These are phyloP conservation scores for Acanthochlamys bracteata DNA, from an alignment of 106 monocot genomes.

Conservation along the genomic window DNA sequence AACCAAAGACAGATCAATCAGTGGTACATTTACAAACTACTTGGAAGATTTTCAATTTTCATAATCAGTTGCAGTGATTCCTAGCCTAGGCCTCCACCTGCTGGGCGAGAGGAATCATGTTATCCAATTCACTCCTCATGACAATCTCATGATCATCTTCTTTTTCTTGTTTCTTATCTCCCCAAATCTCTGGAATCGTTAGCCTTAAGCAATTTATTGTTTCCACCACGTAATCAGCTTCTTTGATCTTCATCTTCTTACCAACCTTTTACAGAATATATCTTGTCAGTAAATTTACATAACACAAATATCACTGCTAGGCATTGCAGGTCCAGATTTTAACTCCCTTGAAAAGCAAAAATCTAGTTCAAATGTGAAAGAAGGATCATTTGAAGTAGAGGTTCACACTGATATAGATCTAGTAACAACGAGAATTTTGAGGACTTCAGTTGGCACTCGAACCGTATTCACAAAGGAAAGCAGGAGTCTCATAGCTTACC, in stretches of 20 bases:
- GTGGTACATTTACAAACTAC: no score
- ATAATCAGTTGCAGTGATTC: no score
- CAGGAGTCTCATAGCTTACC: slow-evolving; percentile 23
- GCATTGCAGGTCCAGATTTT: no score
- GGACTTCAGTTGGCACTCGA: no score
- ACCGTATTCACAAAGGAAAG: background rate
- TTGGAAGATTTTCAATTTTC: no score
- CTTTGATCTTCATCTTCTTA: slow-evolving; percentile 38
- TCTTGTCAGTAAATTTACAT: background rate
- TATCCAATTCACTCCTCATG: slow-evolving; percentile 27
- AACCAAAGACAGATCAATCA: no score
- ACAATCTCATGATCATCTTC: slow-evolving; percentile 5
- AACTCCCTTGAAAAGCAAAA: no score
- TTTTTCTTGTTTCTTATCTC: background rate
- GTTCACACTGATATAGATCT: no score
- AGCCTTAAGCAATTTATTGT: slow-evolving; percentile 22
- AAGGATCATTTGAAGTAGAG: no score
- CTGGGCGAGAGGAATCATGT: slow-evolving; percentile 23
- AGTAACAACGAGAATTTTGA: background rate
- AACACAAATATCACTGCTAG: no score
- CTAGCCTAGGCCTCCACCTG: slow-evolving; percentile 34
- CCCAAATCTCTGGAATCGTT: slow-evolving; percentile 54
- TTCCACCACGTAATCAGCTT: slow-evolving; percentile 52
- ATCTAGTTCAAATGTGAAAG: no score
- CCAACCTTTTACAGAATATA: slow-evolving; percentile 34